Base-by-base conservation (phyloP, 2,329 filamentous ascomycete genomes). In the Stagonosporopsis tanaceti region DNA sequence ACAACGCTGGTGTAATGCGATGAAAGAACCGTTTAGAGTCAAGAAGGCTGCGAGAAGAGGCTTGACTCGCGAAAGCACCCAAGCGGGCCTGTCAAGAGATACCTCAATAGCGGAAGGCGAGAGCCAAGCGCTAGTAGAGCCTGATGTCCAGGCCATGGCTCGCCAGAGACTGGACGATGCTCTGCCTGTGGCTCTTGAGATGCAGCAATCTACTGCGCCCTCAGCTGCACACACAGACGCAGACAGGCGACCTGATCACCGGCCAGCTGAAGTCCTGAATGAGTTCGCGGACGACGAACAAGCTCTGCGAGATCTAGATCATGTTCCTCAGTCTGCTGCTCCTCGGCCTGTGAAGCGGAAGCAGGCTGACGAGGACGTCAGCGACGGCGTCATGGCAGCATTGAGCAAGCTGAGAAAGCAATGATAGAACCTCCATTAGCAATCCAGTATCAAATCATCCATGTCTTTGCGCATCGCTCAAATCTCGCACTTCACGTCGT, bases 21-120 rank as follows among this genome's bases (percentile, higher is more conserved):
- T 97, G 1, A 86, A 92, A 58, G 93, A 96, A 76, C 92, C 92
- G 0, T 97, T 98, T 68, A 81, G 92, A 56, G 87, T 89, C 5
- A 87, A 88, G 67, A 90, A 89, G 68, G 85, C 90, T 2, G 85
- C 84, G n/a, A 91, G 80, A 63, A 75, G 81, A 37, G 80, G 77
- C n/a, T 62, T 81, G 14, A 69, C 61, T 37, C 71, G 71, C n/a
- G 74, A 78, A 40, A 70, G 70, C 40, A 71, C 62, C 22, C 60
- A 57, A 38, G 57, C 54, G 38, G 65, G 61, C 1, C 50, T 72
- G 27, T 69, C 72, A 25, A 66, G 64, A 25, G 67, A 70, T n/a
- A 53, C 63, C 6, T 71, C 71, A 17, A 61, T 59, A 46, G 67
- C 65, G 39, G 73, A 73, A 44, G 66, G 51, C 14, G 69, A 69